Evolutionary conservation across 139 green algal genomes (phyloP).

Genomic region (Auxenochlorella protothecoides): DNA sequence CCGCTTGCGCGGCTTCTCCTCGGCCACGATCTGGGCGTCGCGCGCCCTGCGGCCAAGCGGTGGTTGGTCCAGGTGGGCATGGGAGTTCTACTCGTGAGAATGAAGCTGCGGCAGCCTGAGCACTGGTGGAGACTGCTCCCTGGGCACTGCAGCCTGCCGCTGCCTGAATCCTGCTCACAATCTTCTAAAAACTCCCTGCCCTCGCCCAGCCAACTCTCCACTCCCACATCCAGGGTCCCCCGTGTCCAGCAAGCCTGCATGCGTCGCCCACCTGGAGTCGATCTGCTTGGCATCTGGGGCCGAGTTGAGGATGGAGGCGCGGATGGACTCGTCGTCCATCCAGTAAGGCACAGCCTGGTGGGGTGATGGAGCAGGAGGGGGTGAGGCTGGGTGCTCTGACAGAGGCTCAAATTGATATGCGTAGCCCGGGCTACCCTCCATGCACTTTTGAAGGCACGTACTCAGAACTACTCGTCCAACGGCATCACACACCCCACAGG

Average conservation of each 20-base stretch:
- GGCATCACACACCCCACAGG: too few species aligned
- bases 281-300: slow-evolving; percentile 16
- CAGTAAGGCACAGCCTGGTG: slow-evolving; percentile 88
- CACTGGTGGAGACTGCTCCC: not conserved
- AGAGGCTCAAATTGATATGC: not conserved
- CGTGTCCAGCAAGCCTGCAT: too few species aligned
- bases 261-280: not conserved
- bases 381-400: not conserved
- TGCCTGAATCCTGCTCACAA: too few species aligned
- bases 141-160: not conserved
- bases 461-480: too few species aligned
- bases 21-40: slow-evolving; percentile 9
- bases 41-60: slow-evolving; percentile 1
- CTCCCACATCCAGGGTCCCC: too few species aligned
- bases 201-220: too few species aligned
- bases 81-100: too few species aligned
- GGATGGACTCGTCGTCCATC: slow-evolving; percentile 80
- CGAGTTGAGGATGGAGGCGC: slow-evolving; percentile 46
- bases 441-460: too few species aligned
- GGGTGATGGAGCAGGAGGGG: slow-evolving; percentile 13
- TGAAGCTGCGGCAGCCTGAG: not conserved
- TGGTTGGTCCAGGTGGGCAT: too few species aligned
- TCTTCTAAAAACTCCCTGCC: too few species aligned
- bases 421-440: too few species aligned
- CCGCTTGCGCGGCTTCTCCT: slow-evolving; percentile 24